Evolutionary conservation across 129 eudicot genomes (phyloP).

Genomic region (Escallonia herrerae): DNA sequence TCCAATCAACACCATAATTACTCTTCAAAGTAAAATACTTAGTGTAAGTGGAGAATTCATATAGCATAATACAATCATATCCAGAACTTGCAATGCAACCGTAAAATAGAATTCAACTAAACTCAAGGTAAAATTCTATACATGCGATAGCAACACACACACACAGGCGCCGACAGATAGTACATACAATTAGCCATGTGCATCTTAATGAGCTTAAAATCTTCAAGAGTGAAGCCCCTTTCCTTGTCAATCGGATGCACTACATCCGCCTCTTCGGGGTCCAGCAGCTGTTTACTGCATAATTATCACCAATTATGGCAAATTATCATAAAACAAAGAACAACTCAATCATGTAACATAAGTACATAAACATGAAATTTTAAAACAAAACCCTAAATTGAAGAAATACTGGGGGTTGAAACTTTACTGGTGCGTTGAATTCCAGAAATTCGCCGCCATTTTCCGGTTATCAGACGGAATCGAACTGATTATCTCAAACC

Average conservation of each 20-base stretch:
- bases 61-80: no score
- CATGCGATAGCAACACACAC: background rate
- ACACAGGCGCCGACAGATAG: background rate
- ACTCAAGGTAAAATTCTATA: no score
- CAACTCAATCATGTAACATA: constrained; percentile 1
- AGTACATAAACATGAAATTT: background rate
- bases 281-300: constrained; percentile 72
- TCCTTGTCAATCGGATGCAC: constrained; percentile 74
- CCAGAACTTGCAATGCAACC: no score
- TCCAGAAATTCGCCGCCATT: constrained; percentile 99
- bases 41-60: no score
- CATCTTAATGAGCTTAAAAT: constrained; percentile 87
- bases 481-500: no score
- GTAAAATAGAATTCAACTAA: no score
- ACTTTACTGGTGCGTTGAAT: constrained; percentile 82
- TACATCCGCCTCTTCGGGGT: constrained; percentile 83
- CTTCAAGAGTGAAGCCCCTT: constrained; percentile 80
- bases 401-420: background rate
- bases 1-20: no score
- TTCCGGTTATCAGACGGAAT: background rate
- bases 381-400: constrained; percentile 8
- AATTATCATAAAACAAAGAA: constrained; percentile 1
- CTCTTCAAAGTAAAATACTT: no score
- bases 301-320: background rate
- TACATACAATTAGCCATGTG: constrained; percentile 75